Conservation (phyloP, 345 rosid species). For the Eutrema yunnanense region DNA sequence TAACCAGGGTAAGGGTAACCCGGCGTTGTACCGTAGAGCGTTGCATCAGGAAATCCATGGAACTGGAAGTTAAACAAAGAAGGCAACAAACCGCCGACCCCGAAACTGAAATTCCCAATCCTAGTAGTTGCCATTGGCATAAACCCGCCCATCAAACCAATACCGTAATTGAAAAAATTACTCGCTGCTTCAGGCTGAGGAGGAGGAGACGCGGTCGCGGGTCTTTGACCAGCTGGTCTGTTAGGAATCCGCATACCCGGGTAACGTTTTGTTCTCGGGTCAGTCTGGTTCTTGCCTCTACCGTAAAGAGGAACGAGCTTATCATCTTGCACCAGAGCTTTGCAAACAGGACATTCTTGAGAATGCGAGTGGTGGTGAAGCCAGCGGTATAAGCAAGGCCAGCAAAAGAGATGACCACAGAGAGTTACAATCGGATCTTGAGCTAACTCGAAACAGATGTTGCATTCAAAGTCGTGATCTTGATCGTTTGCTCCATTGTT, state of each 20-base stretch:
- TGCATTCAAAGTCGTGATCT: slow-evolving; percentile 86
- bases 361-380: slow-evolving; percentile 71
- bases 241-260: slow-evolving; percentile 62
- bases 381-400: slow-evolving; percentile 94
- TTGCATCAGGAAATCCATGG: slow-evolving; percentile 67
- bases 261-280: slow-evolving; percentile 66
- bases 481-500: slow-evolving; percentile 43
- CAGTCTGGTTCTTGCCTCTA: slow-evolving; percentile 70
- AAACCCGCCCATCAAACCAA: slow-evolving; percentile 70
- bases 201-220: slow-evolving; percentile 56
- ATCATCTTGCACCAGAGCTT: slow-evolving; percentile 83
- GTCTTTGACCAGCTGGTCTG: slow-evolving; percentile 74
- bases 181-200: slow-evolving; percentile 29
- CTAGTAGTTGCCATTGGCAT: slow-evolving; percentile 63
- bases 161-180: slow-evolving; percentile 46
- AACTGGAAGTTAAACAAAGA: slow-evolving; percentile 67
- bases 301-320: slow-evolving; percentile 96
- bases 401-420: slow-evolving; percentile 89
- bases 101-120: slow-evolving; percentile 64
- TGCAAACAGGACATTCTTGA: slow-evolving; percentile 94
- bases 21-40: slow-evolving; percentile 53
- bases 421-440: slow-evolving; percentile 85
- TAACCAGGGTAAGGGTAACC: slow-evolving; percentile 63
- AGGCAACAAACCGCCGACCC: slow-evolving; percentile 75
- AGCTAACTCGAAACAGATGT: slow-evolving; percentile 88